Base-by-base conservation (phyloP, 768 basidiomycete genomes). In the Cystofilobasidium macerans region DNA sequence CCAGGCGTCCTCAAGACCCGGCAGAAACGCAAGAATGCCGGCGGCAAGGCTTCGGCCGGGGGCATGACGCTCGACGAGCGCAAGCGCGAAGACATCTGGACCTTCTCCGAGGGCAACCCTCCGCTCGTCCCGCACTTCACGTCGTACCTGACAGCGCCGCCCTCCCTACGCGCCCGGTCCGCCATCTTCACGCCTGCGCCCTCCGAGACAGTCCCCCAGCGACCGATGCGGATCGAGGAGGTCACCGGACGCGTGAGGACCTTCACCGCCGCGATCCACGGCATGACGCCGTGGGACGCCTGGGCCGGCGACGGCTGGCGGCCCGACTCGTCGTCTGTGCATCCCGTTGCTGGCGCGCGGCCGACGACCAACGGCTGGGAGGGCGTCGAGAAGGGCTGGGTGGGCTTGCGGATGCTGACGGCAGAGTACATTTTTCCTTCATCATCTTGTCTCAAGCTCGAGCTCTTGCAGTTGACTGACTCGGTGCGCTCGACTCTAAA, bases 301-400 rank as follows among this genome's bases (percentile, higher is more conserved):
- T 67, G 65, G 65, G 60, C 42, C 3, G 65, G 65, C 14, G 65
- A 62, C 28, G 53, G 59, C 30, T 61, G 65, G 65, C 14, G 65
- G 43, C 58, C 58, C 11, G 38, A 60, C 26, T 42, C 58, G 28
- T 16, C 45, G 38, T 16, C 16, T 5, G 51, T 30, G 38, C 38
- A 24, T 40, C 1, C 48, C 42, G 24, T 42, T 36, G 24, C 3
- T 30, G 56, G 18, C 38, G 51, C 47, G 7, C 30, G 32, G 60
- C 30, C 18, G 33, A 30, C n/a, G 14, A 43, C 8, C 16, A 26
- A 36, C 26, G 53, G 65, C 42, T 57, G 54, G 65, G 60, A 62
- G 42, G 60, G 65, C 8, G 65, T 61, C 30, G 42, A 56, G 48
- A 38, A 42, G 7, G 7, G 32, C 11, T 59, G 57, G 60, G 33